Base-by-base conservation (phyloP, 495 filamentous ascomycete species). In the Annulohypoxylon stygium region DNA sequence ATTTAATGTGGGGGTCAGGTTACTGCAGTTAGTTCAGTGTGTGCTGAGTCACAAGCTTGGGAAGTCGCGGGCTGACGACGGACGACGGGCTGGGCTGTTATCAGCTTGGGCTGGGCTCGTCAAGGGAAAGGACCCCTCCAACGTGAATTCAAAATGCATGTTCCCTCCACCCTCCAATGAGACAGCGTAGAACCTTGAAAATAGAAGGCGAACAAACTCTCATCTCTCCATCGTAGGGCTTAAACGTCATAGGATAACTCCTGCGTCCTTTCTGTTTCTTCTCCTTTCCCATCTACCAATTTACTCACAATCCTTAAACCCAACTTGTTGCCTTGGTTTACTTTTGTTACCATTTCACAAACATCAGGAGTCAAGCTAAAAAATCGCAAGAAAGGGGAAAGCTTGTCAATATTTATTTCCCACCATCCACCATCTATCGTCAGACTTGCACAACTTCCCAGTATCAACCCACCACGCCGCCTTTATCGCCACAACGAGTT, bases 171-270 rank as follows among this genome's bases (percentile, higher is more conserved):
- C 61, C 50, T 30, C 65, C 65, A 69, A 61, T 69, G 14, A 66
- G 61, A 41, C 39, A 53, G 50, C 60, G 65, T 63, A 53, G 36
- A 66, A 59, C 60, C 60, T 63, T 45, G 45, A 66, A 59, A 63
- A 50, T 61, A 55, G 48, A 67, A 64, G 61, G 53, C 61, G 57
- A 74, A 69, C 61, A 74, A 69, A 47, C 55, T 57, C 47, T 23
- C 47, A 23, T 67, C 50, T 58, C 57, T 61, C 50, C 34, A 67
- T 70, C 62, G 62, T 61, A 74, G 34, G 67, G 63, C 63, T 48
- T 30, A 58, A 70, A 75, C 72, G 72, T 75, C 72, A 75, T 70
- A 70, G 67, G 51, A 53, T 47, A 59, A 41, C 37, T 45, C 36
- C 36, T 47, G 50, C 33, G 39, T 61, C 33, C 14, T 18, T 65